These are phyloP conservation scores for Blepharisma stoltei DNA, from an alignment of 73 alveolate genomes.

Conservation along the genomic window DNA sequence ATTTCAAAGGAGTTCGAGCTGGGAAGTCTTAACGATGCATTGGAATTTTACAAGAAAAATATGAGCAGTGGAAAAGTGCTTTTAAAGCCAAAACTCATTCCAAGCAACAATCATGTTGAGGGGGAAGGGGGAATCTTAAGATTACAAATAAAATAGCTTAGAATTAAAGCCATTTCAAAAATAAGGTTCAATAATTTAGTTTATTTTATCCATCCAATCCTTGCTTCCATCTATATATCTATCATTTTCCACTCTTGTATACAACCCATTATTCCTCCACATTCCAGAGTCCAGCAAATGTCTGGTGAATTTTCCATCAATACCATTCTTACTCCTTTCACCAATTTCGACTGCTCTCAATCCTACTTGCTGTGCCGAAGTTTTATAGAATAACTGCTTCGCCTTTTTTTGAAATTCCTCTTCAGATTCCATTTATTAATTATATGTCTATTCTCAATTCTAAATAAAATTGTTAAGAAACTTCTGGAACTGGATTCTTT, in stretches of 20 bases:
- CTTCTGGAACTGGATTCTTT: no score
- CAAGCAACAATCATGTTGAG: no score
- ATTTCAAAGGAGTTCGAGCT: slow-evolving; percentile 34
- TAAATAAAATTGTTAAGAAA: no score
- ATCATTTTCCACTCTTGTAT: slow-evolving; percentile 75
- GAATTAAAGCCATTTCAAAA: no score
- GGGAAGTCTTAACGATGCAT: slow-evolving; percentile 37
- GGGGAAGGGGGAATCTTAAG: no score
- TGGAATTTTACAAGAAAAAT: slow-evolving; percentile 29
- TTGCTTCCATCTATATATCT: slow-evolving; percentile 81
- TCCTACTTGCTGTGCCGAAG: slow-evolving; percentile 62
- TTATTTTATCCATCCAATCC: slow-evolving; percentile 87
- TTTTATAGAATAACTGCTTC: slow-evolving; percentile 36
- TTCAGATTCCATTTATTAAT: no score
- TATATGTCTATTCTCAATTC: no score
- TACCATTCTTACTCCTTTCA: slow-evolving; percentile 34
- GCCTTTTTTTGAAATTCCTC: neutral
- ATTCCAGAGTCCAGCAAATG: slow-evolving; percentile 77
- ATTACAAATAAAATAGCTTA: no score
- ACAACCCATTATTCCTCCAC: slow-evolving; percentile 74
- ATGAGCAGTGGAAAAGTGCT: slow-evolving; percentile 47
- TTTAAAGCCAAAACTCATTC: slow-evolving; percentile 12
- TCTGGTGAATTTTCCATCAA: slow-evolving; percentile 64
- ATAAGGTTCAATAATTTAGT: slow-evolving; percentile 28
- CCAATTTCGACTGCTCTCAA: slow-evolving; percentile 43